Evolutionary conservation across 345 rosid species (phyloP).

Genomic region (Corchorus olitorius): DNA sequence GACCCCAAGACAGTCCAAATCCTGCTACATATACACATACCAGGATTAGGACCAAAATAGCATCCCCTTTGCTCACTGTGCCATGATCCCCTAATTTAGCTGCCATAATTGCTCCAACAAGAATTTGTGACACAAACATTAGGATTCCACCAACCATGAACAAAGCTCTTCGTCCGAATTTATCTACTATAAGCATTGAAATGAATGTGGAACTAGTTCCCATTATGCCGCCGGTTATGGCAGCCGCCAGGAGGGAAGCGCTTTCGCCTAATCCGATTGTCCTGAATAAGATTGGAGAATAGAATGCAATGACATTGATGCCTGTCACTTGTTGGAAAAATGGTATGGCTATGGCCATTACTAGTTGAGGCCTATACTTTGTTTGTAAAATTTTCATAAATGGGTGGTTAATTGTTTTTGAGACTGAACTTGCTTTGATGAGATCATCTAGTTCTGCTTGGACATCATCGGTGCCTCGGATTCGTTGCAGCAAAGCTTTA

Average conservation of each 20-base stretch:
- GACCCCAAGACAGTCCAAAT: conserved; percentile 76
- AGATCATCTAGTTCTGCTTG: conserved; percentile 67
- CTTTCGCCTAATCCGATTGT: conserved; percentile 73
- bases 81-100: conserved; percentile 56
- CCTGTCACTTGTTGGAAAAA: conserved; percentile 84
- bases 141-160: conserved; percentile 60
- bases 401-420: conserved; percentile 37
- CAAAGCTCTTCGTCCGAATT: conserved; percentile 53
- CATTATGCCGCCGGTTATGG: conserved; percentile 62
- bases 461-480: conserved; percentile 61
- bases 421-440: conserved; percentile 37
- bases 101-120: conserved; percentile 50
- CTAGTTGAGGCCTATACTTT: conserved; percentile 66
- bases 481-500: conserved; percentile 45
- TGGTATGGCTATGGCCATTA: conserved; percentile 72
- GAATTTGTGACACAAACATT: conserved; percentile 63
- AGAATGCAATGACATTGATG: conserved; percentile 69
- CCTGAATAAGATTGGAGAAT: conserved; percentile 69
- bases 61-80: conserved; percentile 31
- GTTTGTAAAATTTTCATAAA: conserved; percentile 45
- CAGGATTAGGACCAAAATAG: conserved; percentile 37
- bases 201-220: conserved; percentile 49
- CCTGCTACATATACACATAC: conserved; percentile 60
- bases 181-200: conserved; percentile 72
- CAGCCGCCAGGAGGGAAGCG: conserved; percentile 57